These are phyloP conservation scores for Xerocomellus intermedius DNA, from an alignment of 768 basidiomycete species.

Conservation along the genomic window DNA sequence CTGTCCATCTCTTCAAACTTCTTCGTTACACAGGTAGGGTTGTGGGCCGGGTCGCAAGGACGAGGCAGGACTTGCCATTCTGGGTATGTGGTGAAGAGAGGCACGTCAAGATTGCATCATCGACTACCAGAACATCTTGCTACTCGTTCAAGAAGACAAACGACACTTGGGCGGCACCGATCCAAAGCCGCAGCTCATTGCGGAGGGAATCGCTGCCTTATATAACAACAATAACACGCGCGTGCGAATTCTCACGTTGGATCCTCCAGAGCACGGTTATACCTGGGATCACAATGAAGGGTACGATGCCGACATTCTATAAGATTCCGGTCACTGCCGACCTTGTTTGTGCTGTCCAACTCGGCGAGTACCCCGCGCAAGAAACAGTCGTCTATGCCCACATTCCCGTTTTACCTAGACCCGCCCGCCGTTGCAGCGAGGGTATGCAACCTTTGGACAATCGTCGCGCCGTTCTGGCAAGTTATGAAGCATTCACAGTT, in stretches of 20 bases:
- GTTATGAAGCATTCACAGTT: neutral
- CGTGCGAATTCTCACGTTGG: neutral
- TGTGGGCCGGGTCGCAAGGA: neutral
- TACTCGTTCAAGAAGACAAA: slow-evolving; percentile 1
- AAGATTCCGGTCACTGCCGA: neutral
- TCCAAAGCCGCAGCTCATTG: neutral
- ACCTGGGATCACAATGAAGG: neutral
- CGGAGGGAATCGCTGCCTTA: neutral
- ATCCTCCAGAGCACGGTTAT: neutral
- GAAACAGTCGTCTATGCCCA: neutral
- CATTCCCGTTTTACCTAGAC: neutral
- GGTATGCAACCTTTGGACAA: slow-evolving; percentile 1
- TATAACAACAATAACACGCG: neutral
- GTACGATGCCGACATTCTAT: neutral
- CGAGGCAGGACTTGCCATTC: neutral
- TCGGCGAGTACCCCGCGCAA: neutral
- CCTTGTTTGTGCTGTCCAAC: neutral
- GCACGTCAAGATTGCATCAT: neutral
- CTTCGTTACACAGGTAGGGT: neutral
- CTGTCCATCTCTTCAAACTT: neutral
- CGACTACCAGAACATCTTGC: neutral
- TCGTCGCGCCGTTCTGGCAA: neutral
- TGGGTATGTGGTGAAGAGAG: too few relatives aligned
- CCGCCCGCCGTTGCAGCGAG: neutral
- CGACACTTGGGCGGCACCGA: neutral